Evolutionary conservation across 192 early-diverging fungal genomes (phyloP).

Genomic region (Gonapodya prolifera): DNA sequence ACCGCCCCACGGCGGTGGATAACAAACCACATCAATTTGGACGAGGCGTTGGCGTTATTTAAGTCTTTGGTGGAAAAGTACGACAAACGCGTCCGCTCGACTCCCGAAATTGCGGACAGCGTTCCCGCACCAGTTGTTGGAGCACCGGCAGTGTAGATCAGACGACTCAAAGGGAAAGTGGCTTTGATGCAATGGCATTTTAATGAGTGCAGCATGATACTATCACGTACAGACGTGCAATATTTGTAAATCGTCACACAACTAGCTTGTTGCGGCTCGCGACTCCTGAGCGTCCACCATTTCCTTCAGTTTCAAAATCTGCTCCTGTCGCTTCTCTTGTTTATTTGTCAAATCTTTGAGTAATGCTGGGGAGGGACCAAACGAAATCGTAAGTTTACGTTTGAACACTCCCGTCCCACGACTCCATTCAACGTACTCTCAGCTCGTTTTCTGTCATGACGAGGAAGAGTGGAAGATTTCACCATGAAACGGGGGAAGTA

Average conservation of each 20-base stretch:
- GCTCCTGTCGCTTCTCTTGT: background rate
- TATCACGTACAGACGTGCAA: too few species aligned
- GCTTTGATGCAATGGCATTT: too few species aligned
- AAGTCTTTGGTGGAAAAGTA: background rate
- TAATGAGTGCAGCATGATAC: too few species aligned
- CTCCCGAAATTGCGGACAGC: too few species aligned
- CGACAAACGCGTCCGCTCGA: background rate
- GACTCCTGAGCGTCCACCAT: background rate
- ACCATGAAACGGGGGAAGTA: too few species aligned
- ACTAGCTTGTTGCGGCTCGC: background rate
- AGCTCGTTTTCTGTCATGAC: background rate
- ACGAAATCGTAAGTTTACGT: background rate
- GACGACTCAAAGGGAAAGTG: too few species aligned
- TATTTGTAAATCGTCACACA: background rate
- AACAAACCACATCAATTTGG: conserved; percentile 65
- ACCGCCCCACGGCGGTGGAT: conserved; percentile 81
- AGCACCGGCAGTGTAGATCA: too few species aligned
- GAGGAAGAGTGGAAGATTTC: too few species aligned
- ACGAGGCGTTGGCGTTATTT: background rate
- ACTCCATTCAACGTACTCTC: background rate
- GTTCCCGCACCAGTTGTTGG: too few species aligned
- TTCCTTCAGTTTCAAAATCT: background rate
- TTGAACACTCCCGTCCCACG: background rate
- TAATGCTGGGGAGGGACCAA: background rate
- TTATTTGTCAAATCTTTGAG: background rate